phyloP scores from a whole-genome alignment of 2,329 filamentous ascomycete species.

The Cordyceps cateniannulata region DNA sequence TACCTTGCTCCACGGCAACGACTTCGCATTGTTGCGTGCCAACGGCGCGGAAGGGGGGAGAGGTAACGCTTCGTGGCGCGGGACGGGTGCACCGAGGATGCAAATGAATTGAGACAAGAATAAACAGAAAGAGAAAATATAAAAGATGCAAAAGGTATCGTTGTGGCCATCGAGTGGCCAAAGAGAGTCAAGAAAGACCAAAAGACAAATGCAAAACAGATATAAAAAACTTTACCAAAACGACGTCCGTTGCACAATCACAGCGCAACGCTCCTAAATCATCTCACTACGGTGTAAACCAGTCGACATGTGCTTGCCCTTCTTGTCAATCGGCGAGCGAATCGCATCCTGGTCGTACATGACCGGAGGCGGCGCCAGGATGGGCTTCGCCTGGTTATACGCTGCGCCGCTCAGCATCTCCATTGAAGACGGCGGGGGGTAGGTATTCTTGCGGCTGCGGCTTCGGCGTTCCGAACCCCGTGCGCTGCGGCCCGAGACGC shows the following conservation, averaged over 20 bases:
- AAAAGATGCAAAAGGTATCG: conserved; percentile 5
- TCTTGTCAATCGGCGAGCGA: conserved; percentile 27
- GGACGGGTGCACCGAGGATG: neutral
- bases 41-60: too few species aligned
- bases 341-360: conserved; percentile 32
- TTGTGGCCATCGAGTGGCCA: conserved; percentile 2
- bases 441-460: conserved; percentile 42
- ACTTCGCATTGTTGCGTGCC: too few species aligned
- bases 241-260: too few species aligned
- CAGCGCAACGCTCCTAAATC: conserved; percentile 33
- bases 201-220: neutral
- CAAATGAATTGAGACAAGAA: conserved; percentile 12
- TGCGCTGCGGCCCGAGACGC: conserved; percentile 47
- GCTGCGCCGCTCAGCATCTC: conserved; percentile 7
- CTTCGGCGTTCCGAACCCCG: conserved; percentile 56
- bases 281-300: conserved; percentile 50
- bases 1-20: too few species aligned
- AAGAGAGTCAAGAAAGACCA: neutral
- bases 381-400: conserved; percentile 1
- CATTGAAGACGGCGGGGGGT: neutral
- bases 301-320: conserved; percentile 38
- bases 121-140: neutral
- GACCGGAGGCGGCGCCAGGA: conserved; percentile 25
- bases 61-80: too few species aligned
- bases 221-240: too few species aligned